Evolutionary conservation across 192 early-diverging fungal genomes (phyloP).

Genomic region (Coemansia sp.): DNA sequence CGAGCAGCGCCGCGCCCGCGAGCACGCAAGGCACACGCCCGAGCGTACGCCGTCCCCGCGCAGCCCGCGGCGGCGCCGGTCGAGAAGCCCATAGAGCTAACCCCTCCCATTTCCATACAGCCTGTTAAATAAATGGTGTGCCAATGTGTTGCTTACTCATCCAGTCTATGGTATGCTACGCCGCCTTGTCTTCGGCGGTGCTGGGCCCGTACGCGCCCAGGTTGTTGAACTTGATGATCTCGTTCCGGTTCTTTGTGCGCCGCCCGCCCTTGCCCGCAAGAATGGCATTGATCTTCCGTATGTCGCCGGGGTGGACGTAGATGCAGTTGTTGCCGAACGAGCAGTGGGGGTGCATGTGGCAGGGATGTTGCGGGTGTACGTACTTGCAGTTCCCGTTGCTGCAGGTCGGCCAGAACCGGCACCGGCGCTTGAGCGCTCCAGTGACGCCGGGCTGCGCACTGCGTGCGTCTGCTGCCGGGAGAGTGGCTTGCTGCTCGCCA

Average conservation of each 20-base stretch:
- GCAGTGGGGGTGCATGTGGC: constrained; percentile 26
- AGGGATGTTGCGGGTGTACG: constrained; percentile 26
- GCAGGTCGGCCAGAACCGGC: constrained; percentile 48
- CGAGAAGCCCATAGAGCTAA: constrained; percentile 38
- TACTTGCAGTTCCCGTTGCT: constrained; percentile 49
- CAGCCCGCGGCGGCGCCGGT: constrained; percentile 20
- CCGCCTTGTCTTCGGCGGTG: not conserved
- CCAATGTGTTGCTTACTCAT: not conserved
- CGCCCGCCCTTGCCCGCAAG: constrained; percentile 13
- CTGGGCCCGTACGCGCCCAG: constrained; percentile 8
- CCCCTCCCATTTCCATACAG: too few relatives aligned
- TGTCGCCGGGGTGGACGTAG: constrained; percentile 36
- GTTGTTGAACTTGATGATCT: constrained; percentile 36
- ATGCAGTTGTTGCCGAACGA: constrained; percentile 30
- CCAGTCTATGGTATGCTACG: not conserved
- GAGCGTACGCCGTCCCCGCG: constrained; percentile 44
- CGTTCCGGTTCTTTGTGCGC: constrained; percentile 30
- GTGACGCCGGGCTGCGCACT: not conserved
- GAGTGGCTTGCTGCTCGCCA: not conserved
- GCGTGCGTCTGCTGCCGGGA: too few relatives aligned
- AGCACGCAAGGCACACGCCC: constrained; percentile 5
- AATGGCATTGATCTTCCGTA: constrained; percentile 35
- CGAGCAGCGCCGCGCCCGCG: constrained; percentile 20
- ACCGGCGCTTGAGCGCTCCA: constrained; percentile 20
- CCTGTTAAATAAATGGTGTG: constrained; percentile 5